Percentiles rank a stretch among this genome's conserved stretches.
Evolutionary conservation across 2,329 filamentous ascomycete species (phyloP).

Genomic region (Talaromyces sp.): DNA sequence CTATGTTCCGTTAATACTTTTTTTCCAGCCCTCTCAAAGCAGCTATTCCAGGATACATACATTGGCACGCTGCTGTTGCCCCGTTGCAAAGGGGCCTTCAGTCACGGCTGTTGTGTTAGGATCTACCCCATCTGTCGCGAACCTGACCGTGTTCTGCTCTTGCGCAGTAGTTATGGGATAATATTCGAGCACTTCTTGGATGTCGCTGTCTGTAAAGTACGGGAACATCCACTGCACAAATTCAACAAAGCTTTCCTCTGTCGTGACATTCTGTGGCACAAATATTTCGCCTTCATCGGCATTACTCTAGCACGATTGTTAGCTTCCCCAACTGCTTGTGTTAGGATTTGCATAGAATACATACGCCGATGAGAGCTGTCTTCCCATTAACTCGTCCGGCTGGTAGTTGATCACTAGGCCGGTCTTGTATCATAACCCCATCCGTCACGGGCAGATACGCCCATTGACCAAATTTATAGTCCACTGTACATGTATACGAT

Average conservation of each 20-base stretch:
- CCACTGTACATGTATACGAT: constrained; percentile 26
- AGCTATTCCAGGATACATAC: background rate
- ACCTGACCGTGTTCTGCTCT: constrained; percentile 21
- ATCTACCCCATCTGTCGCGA: constrained; percentile 32
- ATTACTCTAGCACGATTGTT: constrained; percentile 28
- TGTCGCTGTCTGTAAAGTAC: constrained; percentile 37
- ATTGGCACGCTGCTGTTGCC: constrained; percentile 51
- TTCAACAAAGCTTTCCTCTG: constrained; percentile 8
- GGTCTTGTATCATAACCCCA: constrained; percentile 44
- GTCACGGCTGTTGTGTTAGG: constrained; percentile 45
- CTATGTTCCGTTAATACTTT: background rate
- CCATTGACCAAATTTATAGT: constrained; percentile 44
- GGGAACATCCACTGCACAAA: constrained; percentile 31
- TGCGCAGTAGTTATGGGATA: constrained; percentile 31
- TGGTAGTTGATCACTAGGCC: constrained; percentile 44
- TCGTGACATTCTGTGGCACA: constrained; percentile 21
- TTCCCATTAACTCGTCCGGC: constrained; percentile 33
- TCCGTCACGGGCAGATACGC: constrained; percentile 46
- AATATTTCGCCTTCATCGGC: constrained; percentile 41
- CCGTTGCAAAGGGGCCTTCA: constrained; percentile 44
- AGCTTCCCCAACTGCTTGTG: constrained; percentile 28
- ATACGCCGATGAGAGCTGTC: constrained; percentile 35
- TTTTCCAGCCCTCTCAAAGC: background rate
- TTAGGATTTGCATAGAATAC: background rate
- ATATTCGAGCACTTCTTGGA: constrained; percentile 36